Conservation (phyloP, 441 rosid genomes). For the Gossypium aridum region DNA sequence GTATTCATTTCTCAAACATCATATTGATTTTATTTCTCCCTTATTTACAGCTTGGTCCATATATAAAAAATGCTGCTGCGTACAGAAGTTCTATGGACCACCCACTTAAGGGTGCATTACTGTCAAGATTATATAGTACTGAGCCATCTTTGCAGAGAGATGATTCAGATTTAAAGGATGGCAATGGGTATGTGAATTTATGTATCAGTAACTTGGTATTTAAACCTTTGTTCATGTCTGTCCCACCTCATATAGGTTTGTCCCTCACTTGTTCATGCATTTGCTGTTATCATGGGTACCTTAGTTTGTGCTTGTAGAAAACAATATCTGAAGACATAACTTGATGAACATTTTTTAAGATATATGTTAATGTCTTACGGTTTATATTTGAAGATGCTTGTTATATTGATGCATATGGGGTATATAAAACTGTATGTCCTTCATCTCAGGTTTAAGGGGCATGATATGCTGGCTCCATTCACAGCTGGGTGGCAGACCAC, state of each 20-base stretch:
- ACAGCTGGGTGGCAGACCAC: conserved; percentile 93
- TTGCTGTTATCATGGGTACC: background rate
- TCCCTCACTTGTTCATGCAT: background rate
- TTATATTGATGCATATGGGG: background rate
- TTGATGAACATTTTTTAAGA: background rate
- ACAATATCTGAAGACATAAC: background rate
- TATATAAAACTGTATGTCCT: conserved; percentile 4
- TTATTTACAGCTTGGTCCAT: conserved; percentile 34
- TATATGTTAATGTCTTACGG: too few species aligned
- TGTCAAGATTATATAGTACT: conserved; percentile 40
- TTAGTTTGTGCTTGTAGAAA: background rate
- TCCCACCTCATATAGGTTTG: background rate
- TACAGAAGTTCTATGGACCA: conserved; percentile 24
- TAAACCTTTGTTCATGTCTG: background rate
- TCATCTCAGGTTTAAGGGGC: conserved; percentile 67
- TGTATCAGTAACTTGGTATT: background rate
- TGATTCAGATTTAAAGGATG: conserved; percentile 18
- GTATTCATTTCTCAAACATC: background rate
- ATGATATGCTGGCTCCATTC: conserved; percentile 96
- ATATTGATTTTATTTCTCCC: background rate
- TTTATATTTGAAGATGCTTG: background rate
- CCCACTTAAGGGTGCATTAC: conserved; percentile 15
- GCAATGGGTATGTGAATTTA: conserved; percentile 26
- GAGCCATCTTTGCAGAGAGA: conserved; percentile 50
- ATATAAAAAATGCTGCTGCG: conserved; percentile 28